These are phyloP conservation scores for Aurinia saxatilis DNA, from an alignment of 345 rosid species.

Conservation along the genomic window DNA sequence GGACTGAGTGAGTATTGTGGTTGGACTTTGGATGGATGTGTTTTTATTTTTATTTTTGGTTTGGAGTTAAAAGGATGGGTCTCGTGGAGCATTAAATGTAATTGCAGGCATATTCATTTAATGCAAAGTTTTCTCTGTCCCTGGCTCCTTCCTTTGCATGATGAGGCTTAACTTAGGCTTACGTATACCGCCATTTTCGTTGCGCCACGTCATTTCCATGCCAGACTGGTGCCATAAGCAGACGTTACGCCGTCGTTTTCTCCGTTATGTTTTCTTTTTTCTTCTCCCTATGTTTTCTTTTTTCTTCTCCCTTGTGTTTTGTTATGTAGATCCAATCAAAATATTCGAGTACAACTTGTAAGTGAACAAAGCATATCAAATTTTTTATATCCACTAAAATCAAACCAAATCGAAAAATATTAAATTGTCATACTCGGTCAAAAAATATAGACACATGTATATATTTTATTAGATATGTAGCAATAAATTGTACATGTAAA, in stretches of 20 bases:
- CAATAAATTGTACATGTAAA: too few species aligned
- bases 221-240: conserved; percentile 11
- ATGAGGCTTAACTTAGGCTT: conserved; percentile 3
- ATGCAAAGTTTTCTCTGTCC: neutral
- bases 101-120: conserved; percentile 27
- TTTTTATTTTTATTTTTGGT: neutral
- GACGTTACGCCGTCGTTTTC: conserved; percentile 26
- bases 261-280: neutral
- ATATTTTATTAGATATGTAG: too few species aligned
- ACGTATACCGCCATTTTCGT: conserved; percentile 20
- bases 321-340: too few species aligned
- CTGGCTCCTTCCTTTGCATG: conserved; percentile 23
- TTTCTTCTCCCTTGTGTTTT: neutral
- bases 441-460: too few species aligned
- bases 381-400: too few species aligned
- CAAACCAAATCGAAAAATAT: too few species aligned
- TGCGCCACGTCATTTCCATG: conserved; percentile 20
- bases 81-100: conserved; percentile 31
- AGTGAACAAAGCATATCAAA: too few species aligned
- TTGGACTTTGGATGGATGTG: conserved; percentile 20
- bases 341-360: too few species aligned
- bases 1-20: conserved; percentile 1
- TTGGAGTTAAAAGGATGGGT: conserved; percentile 9
- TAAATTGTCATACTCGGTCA: too few species aligned
- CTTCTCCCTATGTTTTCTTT: too few species aligned